Evolutionary conservation across 352 stramenopile species (phyloP).

Genomic region (Phytophthora multivora): DNA sequence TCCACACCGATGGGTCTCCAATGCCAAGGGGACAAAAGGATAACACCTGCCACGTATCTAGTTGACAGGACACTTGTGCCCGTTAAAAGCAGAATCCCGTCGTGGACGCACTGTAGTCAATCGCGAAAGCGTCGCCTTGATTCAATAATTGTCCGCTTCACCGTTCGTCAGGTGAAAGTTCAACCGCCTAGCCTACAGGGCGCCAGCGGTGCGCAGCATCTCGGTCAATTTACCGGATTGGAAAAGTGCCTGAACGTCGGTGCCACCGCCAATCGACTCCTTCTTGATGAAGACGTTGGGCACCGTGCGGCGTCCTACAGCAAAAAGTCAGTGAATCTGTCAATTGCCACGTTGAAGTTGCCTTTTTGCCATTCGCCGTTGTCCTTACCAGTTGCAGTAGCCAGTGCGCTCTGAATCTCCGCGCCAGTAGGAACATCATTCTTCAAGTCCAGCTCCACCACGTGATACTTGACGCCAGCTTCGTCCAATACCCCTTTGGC

Average conservation of each 20-base stretch:
- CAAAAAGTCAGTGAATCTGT: neutral
- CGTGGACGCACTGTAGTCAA: no score
- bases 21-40: no score
- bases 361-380: neutral
- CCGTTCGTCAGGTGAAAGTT: no score
- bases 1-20: no score
- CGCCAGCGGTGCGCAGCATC: slow-evolving; percentile 73
- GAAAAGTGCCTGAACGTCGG: slow-evolving; percentile 90
- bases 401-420: slow-evolving; percentile 89
- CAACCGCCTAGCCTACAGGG: slow-evolving; percentile 6
- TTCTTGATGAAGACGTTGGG: slow-evolving; percentile 97
- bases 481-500: slow-evolving; percentile 89
- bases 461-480: slow-evolving; percentile 54
- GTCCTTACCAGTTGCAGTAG: slow-evolving; percentile 77
- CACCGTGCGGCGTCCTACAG: slow-evolving; percentile 89
- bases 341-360: neutral
- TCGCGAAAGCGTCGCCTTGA: no score
- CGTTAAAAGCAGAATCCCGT: no score
- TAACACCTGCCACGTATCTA: no score
- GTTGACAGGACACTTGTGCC: no score
- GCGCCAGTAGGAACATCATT: slow-evolving; percentile 61
- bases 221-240: slow-evolving; percentile 88
- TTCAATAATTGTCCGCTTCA: no score
- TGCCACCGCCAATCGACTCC: slow-evolving; percentile 93
- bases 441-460: slow-evolving; percentile 74